These are phyloP conservation scores for Geranium rotundifolium DNA, from an alignment of 345 rosid genomes.

Conservation along the genomic window DNA sequence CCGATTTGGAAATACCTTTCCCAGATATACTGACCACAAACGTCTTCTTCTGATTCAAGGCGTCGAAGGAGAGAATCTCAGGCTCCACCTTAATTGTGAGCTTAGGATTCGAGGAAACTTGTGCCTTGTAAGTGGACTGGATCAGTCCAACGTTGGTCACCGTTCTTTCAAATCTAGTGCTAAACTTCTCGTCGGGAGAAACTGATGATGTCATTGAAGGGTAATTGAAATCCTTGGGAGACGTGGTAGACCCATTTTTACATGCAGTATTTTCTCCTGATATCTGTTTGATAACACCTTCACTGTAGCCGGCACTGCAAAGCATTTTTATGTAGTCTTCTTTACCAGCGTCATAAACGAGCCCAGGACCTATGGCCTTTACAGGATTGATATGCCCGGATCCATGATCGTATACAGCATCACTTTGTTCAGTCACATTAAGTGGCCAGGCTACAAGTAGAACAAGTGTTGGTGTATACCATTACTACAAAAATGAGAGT, in stretches of 20 bases:
- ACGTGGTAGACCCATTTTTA: conserved; percentile 1
- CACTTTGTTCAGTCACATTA: no score
- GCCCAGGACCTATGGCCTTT: neutral
- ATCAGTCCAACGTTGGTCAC: neutral
- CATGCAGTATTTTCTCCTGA: conserved; percentile 10
- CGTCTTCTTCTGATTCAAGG: conserved; percentile 12
- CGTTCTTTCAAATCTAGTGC: neutral
- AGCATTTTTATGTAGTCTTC: neutral
- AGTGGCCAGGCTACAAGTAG: no score
- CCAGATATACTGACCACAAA: conserved; percentile 15
- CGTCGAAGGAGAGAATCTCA: conserved; percentile 10
- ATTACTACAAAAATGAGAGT: no score
- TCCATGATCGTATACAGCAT: neutral
- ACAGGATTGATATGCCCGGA: neutral
- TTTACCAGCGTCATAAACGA: neutral
- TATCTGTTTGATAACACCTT: no score
- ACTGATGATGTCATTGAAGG: conserved; percentile 31
- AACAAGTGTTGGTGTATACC: no score
- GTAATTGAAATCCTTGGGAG: conserved; percentile 36
- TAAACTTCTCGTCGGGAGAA: conserved; percentile 9
- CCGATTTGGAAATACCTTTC: neutral
- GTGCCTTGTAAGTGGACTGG: neutral
- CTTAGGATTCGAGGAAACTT: neutral
- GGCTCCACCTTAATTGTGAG: conserved; percentile 5
- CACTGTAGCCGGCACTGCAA: neutral